These are phyloP conservation scores for Neoarthrinium moseri DNA, from an alignment of 2,329 filamentous ascomycete species.

Conservation along the genomic window DNA sequence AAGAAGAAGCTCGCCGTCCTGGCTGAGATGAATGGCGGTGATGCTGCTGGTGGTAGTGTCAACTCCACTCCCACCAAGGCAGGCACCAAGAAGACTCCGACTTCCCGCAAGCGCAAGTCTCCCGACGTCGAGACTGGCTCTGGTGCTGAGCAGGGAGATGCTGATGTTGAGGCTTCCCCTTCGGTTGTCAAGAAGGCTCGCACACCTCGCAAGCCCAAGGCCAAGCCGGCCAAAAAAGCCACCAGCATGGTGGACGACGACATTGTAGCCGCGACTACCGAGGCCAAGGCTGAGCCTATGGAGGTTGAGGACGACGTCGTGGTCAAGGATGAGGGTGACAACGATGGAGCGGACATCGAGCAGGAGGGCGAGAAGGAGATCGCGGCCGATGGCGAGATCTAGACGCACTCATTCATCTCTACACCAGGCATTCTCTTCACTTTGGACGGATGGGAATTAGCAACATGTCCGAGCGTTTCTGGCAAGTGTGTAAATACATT, in stretches of 20 bases:
- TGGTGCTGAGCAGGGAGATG: background rate
- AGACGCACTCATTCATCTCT: too few species aligned
- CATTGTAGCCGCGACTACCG: background rate
- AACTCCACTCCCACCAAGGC: background rate
- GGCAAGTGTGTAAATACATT: too few species aligned
- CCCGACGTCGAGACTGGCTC: background rate
- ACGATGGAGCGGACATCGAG: background rate
- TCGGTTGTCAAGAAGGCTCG: background rate
- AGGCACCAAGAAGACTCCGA: background rate
- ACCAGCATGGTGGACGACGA: background rate
- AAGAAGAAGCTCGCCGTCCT: slow-evolving; percentile 8
- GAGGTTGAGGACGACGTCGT: background rate
- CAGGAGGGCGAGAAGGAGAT: background rate
- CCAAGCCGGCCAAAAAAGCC: background rate
- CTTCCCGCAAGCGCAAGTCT: slow-evolving; percentile 1
- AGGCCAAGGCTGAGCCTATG: background rate
- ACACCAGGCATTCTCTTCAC: too few species aligned
- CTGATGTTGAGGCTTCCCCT: background rate
- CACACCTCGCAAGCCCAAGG: background rate
- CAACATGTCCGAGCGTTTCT: too few species aligned
- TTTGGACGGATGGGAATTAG: too few species aligned
- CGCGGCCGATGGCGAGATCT: background rate
- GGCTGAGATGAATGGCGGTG: background rate
- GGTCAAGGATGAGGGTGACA: background rate
- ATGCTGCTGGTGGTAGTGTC: background rate